Percentiles rank a stretch among this genome's conserved stretches.
phyloP scores from a whole-genome alignment of 176 grass and related monocot genomes.

The Rhynchospora tenuis region DNA sequence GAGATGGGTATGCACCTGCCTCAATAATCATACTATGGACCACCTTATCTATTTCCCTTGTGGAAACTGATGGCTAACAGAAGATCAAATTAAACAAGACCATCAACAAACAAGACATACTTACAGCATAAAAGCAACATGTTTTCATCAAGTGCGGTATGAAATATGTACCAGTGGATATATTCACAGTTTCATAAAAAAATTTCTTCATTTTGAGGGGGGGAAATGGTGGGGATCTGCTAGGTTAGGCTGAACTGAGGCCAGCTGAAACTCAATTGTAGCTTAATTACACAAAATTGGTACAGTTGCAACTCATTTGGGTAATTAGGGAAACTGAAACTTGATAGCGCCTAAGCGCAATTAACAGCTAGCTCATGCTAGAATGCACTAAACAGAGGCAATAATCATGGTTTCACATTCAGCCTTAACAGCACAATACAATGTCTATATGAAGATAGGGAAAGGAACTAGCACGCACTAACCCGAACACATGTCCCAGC shows the following conservation, averaged over 20 bases:
- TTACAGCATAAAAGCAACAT: not conserved
- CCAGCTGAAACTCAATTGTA: not conserved
- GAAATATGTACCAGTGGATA: not conserved
- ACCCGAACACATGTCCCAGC: constrained; percentile 78
- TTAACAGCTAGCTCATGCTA: not conserved
- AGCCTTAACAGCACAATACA: not conserved
- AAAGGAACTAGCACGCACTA: constrained; percentile 1
- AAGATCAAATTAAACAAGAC: not conserved
- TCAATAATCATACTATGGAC: constrained; percentile 80
- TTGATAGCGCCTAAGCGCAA: not conserved
- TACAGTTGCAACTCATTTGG: not conserved
- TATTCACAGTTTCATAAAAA: not conserved
- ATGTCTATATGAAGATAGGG: not conserved
- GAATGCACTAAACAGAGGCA: not conserved
- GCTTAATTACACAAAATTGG: not conserved
- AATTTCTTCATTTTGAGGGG: not conserved
- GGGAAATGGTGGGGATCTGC: no score
- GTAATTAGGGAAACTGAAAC: not conserved
- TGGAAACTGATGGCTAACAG: constrained; percentile 59
- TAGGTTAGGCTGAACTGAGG: not conserved
- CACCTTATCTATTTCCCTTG: constrained; percentile 66
- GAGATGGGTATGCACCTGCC: constrained; percentile 79
- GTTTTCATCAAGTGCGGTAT: not conserved
- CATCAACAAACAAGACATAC: not conserved
- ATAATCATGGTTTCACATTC: not conserved